Evolutionary conservation across 768 basidiomycete genomes (phyloP).

Genomic region (Amanita pallidorosea): DNA sequence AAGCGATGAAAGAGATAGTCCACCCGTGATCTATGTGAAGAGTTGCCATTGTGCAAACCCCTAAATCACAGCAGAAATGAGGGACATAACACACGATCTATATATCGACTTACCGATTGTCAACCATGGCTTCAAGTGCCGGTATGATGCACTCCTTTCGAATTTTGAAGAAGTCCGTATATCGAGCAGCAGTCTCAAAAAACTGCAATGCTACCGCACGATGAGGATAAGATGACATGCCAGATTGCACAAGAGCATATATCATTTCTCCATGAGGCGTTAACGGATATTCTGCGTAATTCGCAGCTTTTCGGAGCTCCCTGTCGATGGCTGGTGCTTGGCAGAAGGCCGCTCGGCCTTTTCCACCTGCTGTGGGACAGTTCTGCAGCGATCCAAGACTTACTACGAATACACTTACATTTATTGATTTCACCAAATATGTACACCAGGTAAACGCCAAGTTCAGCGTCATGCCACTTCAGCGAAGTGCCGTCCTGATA

Average conservation of each 20-base stretch:
- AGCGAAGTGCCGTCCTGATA: constrained; percentile 54
- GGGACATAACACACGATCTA: neutral
- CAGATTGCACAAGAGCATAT: constrained; percentile 71
- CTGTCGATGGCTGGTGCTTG: constrained; percentile 58
- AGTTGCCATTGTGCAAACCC: constrained; percentile 74
- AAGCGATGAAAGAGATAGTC: constrained; percentile 93
- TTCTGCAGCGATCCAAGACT: neutral
- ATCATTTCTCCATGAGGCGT: constrained; percentile 90
- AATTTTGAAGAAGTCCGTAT: constrained; percentile 94
- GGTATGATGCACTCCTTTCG: constrained; percentile 83
- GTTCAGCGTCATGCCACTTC: constrained; percentile 89
- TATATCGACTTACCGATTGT: constrained; percentile 48
- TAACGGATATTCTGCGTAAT: constrained; percentile 74
- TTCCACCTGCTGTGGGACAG: constrained; percentile 47
- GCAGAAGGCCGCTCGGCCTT: constrained; percentile 83
- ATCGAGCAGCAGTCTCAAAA: constrained; percentile 88
- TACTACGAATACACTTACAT: constrained; percentile 34
- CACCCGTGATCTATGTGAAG: constrained; percentile 60
- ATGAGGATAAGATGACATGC: constrained; percentile 76
- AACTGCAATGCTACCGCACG: constrained; percentile 79
- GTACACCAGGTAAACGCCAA: constrained; percentile 87
- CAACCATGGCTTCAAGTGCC: constrained; percentile 82
- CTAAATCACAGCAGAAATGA: constrained; percentile 25
- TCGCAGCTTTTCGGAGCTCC: constrained; percentile 53
- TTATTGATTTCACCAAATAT: constrained; percentile 92